phyloP scores from a whole-genome alignment of 2,329 filamentous ascomycete genomes.

The Alternaria solani region DNA sequence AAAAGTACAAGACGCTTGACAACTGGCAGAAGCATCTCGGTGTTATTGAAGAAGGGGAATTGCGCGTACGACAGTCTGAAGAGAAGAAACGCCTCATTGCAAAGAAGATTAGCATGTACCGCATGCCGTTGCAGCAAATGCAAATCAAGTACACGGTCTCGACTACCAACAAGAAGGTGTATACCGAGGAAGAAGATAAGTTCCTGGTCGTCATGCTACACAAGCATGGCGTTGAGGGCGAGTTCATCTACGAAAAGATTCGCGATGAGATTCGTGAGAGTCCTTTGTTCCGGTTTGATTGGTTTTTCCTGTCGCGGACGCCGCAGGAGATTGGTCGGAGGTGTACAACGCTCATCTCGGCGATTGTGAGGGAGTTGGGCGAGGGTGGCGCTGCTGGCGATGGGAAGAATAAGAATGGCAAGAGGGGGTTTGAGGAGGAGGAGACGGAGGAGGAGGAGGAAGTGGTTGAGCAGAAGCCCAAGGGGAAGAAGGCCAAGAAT shows the following conservation, averaged over 20 bases:
- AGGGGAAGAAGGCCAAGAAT: constrained; percentile 96
- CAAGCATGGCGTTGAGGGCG: constrained; percentile 88
- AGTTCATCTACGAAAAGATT: constrained; percentile 89
- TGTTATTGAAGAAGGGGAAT: constrained; percentile 91
- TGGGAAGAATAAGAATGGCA: constrained; percentile 69
- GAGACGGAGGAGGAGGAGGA: constrained; percentile 77
- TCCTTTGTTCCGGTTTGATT: constrained; percentile 96
- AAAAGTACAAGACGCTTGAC: constrained; percentile 86
- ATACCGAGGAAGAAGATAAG: constrained; percentile 96
- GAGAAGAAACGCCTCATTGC: constrained; percentile 91
- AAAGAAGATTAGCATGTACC: constrained; percentile 95
- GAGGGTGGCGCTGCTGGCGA: constrained; percentile 53
- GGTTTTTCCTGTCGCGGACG: constrained; percentile 97
- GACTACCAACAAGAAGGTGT: constrained; percentile 99
- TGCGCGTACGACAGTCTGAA: constrained; percentile 85
- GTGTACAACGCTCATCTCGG: constrained; percentile 92
- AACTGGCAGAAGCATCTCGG: constrained; percentile 90
- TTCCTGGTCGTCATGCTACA: constrained; percentile 95
- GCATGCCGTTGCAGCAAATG: constrained; percentile 96
- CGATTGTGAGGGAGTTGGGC: constrained; percentile 94
- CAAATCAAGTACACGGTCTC: constrained; percentile 99
- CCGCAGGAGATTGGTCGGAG: constrained; percentile 90
- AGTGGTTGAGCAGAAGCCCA: constrained; percentile 78
- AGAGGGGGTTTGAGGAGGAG: constrained; percentile 80
- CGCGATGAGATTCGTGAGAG: constrained; percentile 96